phyloP scores from a whole-genome alignment of 257 asterid genomes.

The Mitragyna speciosa region DNA sequence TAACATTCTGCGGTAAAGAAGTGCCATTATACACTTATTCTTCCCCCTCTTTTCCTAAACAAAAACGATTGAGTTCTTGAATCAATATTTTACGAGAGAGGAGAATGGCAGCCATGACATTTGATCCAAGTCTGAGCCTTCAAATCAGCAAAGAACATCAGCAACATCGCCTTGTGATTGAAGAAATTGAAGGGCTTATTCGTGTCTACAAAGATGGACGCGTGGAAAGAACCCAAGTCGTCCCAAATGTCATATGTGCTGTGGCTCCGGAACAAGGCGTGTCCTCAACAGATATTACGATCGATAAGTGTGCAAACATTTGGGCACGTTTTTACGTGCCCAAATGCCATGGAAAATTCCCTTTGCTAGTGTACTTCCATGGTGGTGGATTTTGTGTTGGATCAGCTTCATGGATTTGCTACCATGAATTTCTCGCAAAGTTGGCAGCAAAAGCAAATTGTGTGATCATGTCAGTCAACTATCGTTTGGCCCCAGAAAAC shows the following conservation, averaged over 20 bases:
- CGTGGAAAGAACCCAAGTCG: conserved; percentile 65
- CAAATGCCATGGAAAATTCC: conserved; percentile 34
- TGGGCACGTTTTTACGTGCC: conserved; percentile 84
- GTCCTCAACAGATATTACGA: conserved; percentile 48
- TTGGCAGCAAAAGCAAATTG: conserved; percentile 47
- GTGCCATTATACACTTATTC: background rate
- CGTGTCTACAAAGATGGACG: conserved; percentile 69
- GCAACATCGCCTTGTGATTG: conserved; percentile 33
- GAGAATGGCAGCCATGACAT: conserved; percentile 48
- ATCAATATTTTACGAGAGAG: conserved; percentile 18
- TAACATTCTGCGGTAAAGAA: background rate
- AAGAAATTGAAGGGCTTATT: conserved; percentile 69
- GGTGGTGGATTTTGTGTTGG: conserved; percentile 96
- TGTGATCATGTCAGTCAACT: conserved; percentile 62
- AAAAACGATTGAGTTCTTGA: no score
- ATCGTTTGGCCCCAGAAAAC: conserved; percentile 81
- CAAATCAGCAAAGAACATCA: conserved; percentile 38
- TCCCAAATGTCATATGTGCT: conserved; percentile 48
- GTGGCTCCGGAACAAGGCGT: conserved; percentile 52
- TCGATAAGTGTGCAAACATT: conserved; percentile 56
- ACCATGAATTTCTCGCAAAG: conserved; percentile 69
- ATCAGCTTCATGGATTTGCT: conserved; percentile 74
- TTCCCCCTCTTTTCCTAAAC: no score
- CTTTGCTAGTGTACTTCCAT: conserved; percentile 71
- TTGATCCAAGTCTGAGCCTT: conserved; percentile 41